phyloP scores from a whole-genome alignment of 2,329 filamentous ascomycete species.

The Geosmithia morbida region DNA sequence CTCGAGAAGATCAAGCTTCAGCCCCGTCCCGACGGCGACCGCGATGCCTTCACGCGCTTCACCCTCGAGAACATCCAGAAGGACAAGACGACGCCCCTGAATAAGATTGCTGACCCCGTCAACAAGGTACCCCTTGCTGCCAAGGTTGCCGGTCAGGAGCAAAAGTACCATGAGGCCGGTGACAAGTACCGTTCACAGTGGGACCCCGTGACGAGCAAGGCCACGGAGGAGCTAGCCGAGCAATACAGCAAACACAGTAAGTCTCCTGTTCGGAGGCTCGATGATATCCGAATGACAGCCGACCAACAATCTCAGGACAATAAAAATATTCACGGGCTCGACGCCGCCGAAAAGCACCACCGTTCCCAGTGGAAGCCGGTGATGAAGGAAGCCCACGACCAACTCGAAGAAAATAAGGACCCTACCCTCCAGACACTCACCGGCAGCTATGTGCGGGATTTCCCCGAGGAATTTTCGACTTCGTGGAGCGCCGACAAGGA shows the following conservation, averaged over 20 bases:
- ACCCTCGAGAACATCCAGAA: background rate
- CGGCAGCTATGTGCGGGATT: slow-evolving; percentile 34
- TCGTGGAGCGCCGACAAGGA: slow-evolving; percentile 21
- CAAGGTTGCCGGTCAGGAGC: slow-evolving; percentile 3
- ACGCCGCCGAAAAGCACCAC: background rate
- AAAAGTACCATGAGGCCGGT: slow-evolving; percentile 3
- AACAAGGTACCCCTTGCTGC: background rate
- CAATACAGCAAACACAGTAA: background rate
- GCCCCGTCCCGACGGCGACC: background rate
- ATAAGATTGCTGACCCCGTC: background rate
- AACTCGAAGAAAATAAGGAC: background rate
- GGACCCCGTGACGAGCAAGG: background rate
- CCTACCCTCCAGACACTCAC: slow-evolving; percentile 15
- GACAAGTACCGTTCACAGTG: background rate
- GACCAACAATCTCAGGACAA: background rate
- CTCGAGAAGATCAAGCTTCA: background rate
- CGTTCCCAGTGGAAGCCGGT: background rate
- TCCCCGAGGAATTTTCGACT: slow-evolving; percentile 33
- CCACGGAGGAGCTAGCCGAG: background rate
- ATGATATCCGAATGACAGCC: background rate
- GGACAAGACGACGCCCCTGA: background rate
- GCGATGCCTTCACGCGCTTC: background rate
- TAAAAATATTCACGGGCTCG: background rate
- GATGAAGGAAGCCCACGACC: slow-evolving; percentile 2
- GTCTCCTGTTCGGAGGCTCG: background rate